Evolutionary conservation across 83 land plant genomes (phyloP), one percentile per base, ranked within the genome.

Genomic region (Thuja plicata): DNA sequence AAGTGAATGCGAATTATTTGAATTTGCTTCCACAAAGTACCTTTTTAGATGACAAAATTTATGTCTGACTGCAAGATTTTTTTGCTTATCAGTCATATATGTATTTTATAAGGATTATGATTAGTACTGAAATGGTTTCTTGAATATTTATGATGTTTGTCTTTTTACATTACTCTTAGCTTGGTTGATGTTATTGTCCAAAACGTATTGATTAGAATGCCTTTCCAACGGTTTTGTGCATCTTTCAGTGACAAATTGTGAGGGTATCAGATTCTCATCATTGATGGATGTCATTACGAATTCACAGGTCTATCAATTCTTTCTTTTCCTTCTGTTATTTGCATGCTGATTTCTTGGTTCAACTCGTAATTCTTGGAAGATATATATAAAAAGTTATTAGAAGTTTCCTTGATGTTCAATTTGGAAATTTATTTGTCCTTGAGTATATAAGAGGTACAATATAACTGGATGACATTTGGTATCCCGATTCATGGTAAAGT

Each of bases 251-350:
- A 84, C 86, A 16, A 54, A 84, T 84, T 84, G 37, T 32, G 60
- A 52, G 86, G 32, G 30, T 84, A 35, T 84, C 38, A 32, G 40
- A 60, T 84, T 84, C 24, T 84, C 86, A 84, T 52, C 86, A 32
- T 84, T 84, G 86, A 84, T 52, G 62, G 60, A 84, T 84, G 60
- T 84, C 62, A 84, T 84, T 62, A 84, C 60, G 5, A 57, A 84
- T 84, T 52, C 86, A 50, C 38, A 84, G 86, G 86, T 84, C 34
- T 32, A 30, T 84, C 21, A 34, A 52, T 84, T 32, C 13, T 37
- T 48, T 78, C 12, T 78, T 32, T 84, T 34, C 62, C 40, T 84
- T 54, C 21, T 84, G 62, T 54, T 46, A 84, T 54, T 84, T 52
- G 38, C 13, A 30, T 52, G 62, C 32, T 84, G 38, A 35, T 13